Percentiles rank a stretch among this genome's conserved stretches.
phyloP scores from a whole-genome alignment of 164 flowering plant species.

The Annona cherimola region DNA sequence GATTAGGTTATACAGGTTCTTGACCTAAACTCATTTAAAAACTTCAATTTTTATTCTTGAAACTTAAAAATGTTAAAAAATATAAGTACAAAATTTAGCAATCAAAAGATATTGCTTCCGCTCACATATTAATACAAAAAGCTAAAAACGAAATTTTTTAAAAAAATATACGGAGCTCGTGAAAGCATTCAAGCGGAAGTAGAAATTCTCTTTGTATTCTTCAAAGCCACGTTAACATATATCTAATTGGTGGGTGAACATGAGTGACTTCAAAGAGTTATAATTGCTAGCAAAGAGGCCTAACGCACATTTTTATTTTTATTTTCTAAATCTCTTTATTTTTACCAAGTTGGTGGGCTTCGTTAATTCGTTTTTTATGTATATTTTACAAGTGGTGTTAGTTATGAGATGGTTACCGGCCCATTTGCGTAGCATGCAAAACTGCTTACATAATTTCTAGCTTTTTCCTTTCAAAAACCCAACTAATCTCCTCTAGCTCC shows the following conservation, averaged over 20 bases:
- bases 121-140: background rate
- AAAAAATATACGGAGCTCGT: background rate
- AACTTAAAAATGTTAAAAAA: too few species aligned
- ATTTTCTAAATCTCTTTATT: too few species aligned
- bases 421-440: background rate
- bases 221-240: constrained; percentile 2
- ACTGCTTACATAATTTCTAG: background rate
- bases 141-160: background rate
- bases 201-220: background rate
- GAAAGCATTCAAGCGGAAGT: background rate
- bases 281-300: too few species aligned
- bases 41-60: too few species aligned
- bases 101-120: background rate
- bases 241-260: background rate
- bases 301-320: too few species aligned
- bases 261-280: background rate
- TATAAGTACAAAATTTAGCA: background rate
- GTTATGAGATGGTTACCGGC: background rate
- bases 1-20: too few species aligned
- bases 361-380: background rate
- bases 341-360: background rate
- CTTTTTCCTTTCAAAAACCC: too few species aligned
- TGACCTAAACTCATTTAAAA: too few species aligned
- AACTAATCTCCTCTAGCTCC: too few species aligned
- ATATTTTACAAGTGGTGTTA: background rate